A percentile compares a stretch with the other conserved stretches of the same genome.
phyloP scores from a whole-genome alignment of 495 filamentous ascomycete genomes.

The Xylaria castorea region DNA sequence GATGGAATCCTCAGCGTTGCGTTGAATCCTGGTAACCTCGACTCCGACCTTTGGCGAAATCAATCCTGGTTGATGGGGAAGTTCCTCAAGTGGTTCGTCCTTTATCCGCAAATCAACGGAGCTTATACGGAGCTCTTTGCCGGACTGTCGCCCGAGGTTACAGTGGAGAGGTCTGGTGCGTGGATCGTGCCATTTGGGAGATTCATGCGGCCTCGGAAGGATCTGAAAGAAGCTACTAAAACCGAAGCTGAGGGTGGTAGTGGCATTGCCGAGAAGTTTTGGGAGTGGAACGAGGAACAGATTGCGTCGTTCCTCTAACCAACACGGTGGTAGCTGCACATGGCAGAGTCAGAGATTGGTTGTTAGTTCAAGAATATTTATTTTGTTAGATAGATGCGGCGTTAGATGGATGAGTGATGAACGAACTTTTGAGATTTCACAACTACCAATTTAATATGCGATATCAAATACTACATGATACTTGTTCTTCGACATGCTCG shows the following conservation, averaged over 20 bases:
- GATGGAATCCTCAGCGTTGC: constrained; percentile 44
- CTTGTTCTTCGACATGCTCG: no score
- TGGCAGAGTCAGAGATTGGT: not conserved
- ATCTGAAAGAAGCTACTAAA: constrained; percentile 38
- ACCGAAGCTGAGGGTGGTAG: constrained; percentile 41
- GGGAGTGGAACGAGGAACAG: constrained; percentile 51
- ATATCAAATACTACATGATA: not conserved
- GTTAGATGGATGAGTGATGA: not conserved
- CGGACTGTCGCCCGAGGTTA: constrained; percentile 46
- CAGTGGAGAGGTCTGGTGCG: constrained; percentile 26
- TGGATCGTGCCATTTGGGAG: constrained; percentile 27
- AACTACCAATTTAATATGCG: not conserved
- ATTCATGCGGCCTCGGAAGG: constrained; percentile 34
- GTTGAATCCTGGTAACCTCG: constrained; percentile 38
- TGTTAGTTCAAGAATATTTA: not conserved
- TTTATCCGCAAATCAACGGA: constrained; percentile 39
- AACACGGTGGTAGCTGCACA: not conserved
- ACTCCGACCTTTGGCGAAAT: constrained; percentile 43
- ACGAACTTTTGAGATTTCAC: not conserved
- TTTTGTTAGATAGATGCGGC: not conserved
- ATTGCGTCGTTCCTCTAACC: constrained; percentile 29
- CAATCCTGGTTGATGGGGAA: not conserved
- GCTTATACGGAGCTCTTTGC: constrained; percentile 53
- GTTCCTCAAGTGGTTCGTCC: constrained; percentile 10
- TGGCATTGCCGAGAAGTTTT: constrained; percentile 45